Percentiles rank a stretch among this genome's conserved stretches.
Evolutionary conservation across 805 yeast species (phyloP).

Genomic region (Ogataea saltuana): DNA sequence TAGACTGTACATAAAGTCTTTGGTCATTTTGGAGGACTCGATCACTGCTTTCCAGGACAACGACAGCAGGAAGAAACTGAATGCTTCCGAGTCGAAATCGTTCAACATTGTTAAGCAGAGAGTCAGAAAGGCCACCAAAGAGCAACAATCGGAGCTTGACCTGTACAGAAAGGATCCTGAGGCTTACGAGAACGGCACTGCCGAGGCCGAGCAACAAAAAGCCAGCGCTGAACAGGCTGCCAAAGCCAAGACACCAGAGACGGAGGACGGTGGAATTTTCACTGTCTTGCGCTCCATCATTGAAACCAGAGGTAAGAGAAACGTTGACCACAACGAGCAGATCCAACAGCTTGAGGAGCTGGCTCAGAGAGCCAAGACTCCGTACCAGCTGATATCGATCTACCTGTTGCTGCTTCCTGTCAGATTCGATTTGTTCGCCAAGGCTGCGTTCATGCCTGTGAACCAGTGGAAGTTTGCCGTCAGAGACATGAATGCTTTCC

Average conservation of each 20-base stretch:
- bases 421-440: conserved; percentile 77
- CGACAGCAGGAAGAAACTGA: conserved; percentile 65
- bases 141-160: conserved; percentile 59
- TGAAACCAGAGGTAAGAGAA: conserved; percentile 95
- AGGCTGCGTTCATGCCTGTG: conserved; percentile 70
- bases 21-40: conserved; percentile 72
- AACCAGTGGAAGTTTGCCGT: conserved; percentile 78
- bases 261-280: conserved; percentile 52
- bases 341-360: conserved; percentile 67
- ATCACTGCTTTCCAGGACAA: conserved; percentile 53
- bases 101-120: conserved; percentile 87
- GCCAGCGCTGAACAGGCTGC: conserved; percentile 42
- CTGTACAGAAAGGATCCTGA: conserved; percentile 71
- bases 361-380: conserved; percentile 47
- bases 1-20: conserved; percentile 61
- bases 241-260: conserved; percentile 30
- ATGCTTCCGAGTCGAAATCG: conserved; percentile 81
- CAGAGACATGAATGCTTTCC: conserved; percentile 59
- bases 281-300: conserved; percentile 69
- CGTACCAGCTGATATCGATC: conserved; percentile 77
- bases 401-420: conserved; percentile 82
- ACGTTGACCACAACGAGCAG: conserved; percentile 81
- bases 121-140: conserved; percentile 75
- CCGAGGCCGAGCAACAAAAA: conserved; percentile 33
- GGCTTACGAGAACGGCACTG: conserved; percentile 59